Conservation (phyloP, 192 early-diverging fungal species). For the Linderina pennispora region DNA sequence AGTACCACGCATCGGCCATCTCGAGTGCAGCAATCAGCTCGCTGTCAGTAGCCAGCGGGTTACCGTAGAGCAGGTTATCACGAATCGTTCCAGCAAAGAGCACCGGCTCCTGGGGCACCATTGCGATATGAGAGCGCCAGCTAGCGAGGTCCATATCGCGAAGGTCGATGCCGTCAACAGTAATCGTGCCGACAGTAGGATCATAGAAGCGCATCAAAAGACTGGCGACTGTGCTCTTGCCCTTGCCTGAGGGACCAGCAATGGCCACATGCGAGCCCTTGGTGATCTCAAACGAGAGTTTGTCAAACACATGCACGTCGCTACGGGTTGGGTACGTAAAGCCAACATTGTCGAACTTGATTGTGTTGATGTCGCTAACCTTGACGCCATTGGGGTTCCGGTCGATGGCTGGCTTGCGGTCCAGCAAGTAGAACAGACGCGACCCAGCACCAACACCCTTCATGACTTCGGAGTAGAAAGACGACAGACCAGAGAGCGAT, state of each 20-base stretch:
- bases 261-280: slow-evolving; percentile 51
- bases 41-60: slow-evolving; percentile 57
- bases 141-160: slow-evolving; percentile 48
- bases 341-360: slow-evolving; percentile 52
- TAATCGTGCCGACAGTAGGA: slow-evolving; percentile 49
- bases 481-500: slow-evolving; percentile 50
- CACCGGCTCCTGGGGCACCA: slow-evolving; percentile 69
- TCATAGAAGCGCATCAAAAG: slow-evolving; percentile 73
- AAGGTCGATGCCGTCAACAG: slow-evolving; percentile 55
- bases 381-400: slow-evolving; percentile 14
- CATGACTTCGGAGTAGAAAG: slow-evolving; percentile 68
- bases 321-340: slow-evolving; percentile 67
- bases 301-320: slow-evolving; percentile 48
- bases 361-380: slow-evolving; percentile 34
- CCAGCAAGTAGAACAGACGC: slow-evolving; percentile 55
- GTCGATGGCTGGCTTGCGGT: slow-evolving; percentile 39
- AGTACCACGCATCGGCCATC: slow-evolving; percentile 48
- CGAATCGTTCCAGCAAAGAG: slow-evolving; percentile 62
- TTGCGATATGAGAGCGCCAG: slow-evolving; percentile 58
- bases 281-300: slow-evolving; percentile 48
- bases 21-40: slow-evolving; percentile 54
- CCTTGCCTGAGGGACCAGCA: slow-evolving; percentile 55
- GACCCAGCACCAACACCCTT: slow-evolving; percentile 60
- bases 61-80: slow-evolving; percentile 67
- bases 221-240: slow-evolving; percentile 60